These are phyloP conservation scores for Hansenula lynferdii DNA, from an alignment of 1,139 yeast species.

Conservation along the genomic window DNA sequence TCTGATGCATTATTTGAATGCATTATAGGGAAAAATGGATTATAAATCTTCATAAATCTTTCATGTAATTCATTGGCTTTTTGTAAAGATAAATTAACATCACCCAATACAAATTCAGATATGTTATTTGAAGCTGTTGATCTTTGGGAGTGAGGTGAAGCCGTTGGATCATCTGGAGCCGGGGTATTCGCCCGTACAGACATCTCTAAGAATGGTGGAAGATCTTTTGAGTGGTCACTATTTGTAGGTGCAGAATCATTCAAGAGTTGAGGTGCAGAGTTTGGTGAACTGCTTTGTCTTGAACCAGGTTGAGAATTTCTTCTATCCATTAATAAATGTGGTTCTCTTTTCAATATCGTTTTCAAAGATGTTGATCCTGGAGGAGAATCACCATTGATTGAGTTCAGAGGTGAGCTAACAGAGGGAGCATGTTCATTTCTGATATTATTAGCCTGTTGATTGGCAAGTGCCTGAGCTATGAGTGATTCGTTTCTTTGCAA, in stretches of 20 bases:
- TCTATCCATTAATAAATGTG: constrained; percentile 27
- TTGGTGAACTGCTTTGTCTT: constrained; percentile 19
- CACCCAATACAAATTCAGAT: constrained; percentile 70
- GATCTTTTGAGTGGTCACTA: constrained; percentile 24
- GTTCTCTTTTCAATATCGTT: constrained; percentile 31
- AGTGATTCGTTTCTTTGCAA: constrained; percentile 66
- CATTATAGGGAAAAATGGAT: constrained; percentile 79
- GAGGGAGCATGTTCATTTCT: constrained; percentile 26
- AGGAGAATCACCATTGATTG: constrained; percentile 3
- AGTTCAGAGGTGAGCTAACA: constrained; percentile 17
- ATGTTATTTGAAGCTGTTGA: constrained; percentile 30
- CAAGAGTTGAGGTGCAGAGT: constrained; percentile 27
- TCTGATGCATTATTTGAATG: constrained; percentile 70
- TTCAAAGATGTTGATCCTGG: constrained; percentile 19
- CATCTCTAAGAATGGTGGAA: constrained; percentile 31
- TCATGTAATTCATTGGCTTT: constrained; percentile 73
- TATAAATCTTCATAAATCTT: constrained; percentile 57
- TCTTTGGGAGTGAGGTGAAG: constrained; percentile 20
- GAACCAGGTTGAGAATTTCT: constrained; percentile 20
- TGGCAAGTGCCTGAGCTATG: constrained; percentile 56
- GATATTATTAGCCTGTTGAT: constrained; percentile 10
- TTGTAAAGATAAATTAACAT: constrained; percentile 57
- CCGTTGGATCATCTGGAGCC: constrained; percentile 12
- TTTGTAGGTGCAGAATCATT: constrained; percentile 34
- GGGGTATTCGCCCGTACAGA: constrained; percentile 28